Evolutionary conservation across 1,284 basidiomycete genomes (phyloP).

Genomic region (Marasmius sp.): DNA sequence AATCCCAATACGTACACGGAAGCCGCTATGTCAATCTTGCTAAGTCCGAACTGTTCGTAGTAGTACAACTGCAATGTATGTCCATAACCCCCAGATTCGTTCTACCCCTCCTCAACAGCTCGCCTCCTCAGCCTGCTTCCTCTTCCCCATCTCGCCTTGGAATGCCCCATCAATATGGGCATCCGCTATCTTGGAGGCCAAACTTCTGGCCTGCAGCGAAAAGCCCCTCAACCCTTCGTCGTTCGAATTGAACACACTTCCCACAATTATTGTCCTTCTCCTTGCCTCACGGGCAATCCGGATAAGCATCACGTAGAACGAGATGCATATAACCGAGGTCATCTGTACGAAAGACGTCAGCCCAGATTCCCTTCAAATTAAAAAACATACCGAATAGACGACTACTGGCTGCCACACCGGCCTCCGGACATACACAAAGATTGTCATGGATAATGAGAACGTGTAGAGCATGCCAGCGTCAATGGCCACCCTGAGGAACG

Average conservation of each 20-base stretch:
- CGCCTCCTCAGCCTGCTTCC: too few species aligned
- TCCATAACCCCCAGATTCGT: too few species aligned
- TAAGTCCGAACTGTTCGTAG: too few species aligned
- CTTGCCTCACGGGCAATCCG: background rate
- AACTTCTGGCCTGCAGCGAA: background rate
- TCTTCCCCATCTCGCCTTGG: too few species aligned
- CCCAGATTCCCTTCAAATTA: background rate
- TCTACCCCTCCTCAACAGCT: too few species aligned
- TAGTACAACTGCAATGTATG: too few species aligned
- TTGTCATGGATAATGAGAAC: background rate
- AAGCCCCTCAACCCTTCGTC: background rate
- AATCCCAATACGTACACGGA: too few species aligned
- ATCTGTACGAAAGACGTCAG: background rate
- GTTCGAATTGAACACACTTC: background rate
- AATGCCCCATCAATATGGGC: too few species aligned
- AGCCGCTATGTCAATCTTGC: too few species aligned
- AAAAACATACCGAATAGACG: background rate
- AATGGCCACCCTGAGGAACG: background rate
- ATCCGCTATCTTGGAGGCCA: too few species aligned
- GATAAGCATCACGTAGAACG: background rate
- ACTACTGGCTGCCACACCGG: background rate
- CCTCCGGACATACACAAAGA: background rate
- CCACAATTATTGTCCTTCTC: background rate
- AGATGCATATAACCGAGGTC: background rate
- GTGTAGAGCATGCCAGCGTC: slow-evolving; percentile 3